Conservation (phyloP, 345 rosid species). For the Populus euphratica region DNA sequence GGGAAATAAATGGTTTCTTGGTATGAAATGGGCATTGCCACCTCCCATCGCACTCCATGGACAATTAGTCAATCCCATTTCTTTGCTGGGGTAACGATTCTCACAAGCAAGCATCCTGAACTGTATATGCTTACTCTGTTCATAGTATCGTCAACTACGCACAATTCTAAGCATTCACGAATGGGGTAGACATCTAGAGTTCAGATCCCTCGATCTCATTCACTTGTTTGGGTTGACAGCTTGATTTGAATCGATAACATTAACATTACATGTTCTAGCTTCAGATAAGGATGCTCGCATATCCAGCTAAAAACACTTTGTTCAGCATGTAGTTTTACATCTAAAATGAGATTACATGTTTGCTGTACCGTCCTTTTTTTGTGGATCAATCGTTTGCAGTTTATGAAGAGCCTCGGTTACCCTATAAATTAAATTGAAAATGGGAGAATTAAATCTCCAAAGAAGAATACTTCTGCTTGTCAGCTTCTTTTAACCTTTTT, state of each 20-base stretch:
- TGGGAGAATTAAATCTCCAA: neutral
- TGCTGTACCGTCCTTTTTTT: neutral
- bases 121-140: neutral
- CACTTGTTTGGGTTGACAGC: neutral
- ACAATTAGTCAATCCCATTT: no score
- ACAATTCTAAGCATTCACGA: no score
- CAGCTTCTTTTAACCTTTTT: conserved; percentile 29
- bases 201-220: neutral
- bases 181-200: neutral
- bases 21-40: no score
- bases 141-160: neutral
- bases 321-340: neutral
- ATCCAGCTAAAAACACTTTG: neutral
- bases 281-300: neutral
- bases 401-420: neutral
- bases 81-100: neutral
- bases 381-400: no score
- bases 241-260: neutral
- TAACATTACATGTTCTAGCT: neutral
- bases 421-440: neutral
- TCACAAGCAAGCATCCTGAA: neutral
- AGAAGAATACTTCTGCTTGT: neutral
- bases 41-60: no score
- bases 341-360: neutral
- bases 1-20: no score